Base-by-base conservation (phyloP, 345 rosid species). In the Cardamine chenopodiifolia region DNA sequence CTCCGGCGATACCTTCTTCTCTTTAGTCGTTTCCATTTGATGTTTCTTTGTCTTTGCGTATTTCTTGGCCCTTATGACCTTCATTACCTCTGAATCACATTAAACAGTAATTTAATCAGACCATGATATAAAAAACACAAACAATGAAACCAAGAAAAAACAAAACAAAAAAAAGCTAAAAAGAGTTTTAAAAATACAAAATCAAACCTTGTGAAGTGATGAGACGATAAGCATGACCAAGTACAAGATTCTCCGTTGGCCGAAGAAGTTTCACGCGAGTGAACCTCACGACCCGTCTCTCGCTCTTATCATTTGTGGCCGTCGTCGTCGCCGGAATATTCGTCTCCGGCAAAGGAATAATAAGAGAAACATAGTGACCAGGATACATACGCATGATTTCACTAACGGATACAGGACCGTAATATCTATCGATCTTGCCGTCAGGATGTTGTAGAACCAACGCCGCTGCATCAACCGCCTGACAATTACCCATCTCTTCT, bases 401-500 rank as follows among this genome's bases (percentile, higher is more conserved):
- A 14, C 87, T 88, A 0, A 86, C 99, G 3, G 79, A 59, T 5
- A 92, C 67, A 1, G 91, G 78, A 89, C 96, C 83, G 61, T 90
- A 90, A 37, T 90, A 44, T 84, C 98, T 87, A 80, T 95, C 98
- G 39, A 92, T 69, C 60, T 78, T 89, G 19, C 99, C 99, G 53
- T 70, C 55, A 2, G 99, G 98, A 68, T 95, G 98, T 77, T 95
- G 98, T 76, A 95, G 80, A 18, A 89, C 98, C 56, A 95, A 75
- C 18, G 96, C 99, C 1, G 98, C 99, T 1, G 99, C 99, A 66
- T 95, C 99, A 35, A 95, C 84, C 53, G 99, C 92, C 57, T 95
- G 99, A 74, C 98, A 95, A 34, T 95, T 95, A 28, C 99, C 99
- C 99, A 90, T 95, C 29, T 73, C 66, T 70, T n/a, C 9, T 1